These are phyloP conservation scores for Cordyceps javanica DNA, from an alignment of 2,329 filamentous ascomycete species.

Conservation along the genomic window DNA sequence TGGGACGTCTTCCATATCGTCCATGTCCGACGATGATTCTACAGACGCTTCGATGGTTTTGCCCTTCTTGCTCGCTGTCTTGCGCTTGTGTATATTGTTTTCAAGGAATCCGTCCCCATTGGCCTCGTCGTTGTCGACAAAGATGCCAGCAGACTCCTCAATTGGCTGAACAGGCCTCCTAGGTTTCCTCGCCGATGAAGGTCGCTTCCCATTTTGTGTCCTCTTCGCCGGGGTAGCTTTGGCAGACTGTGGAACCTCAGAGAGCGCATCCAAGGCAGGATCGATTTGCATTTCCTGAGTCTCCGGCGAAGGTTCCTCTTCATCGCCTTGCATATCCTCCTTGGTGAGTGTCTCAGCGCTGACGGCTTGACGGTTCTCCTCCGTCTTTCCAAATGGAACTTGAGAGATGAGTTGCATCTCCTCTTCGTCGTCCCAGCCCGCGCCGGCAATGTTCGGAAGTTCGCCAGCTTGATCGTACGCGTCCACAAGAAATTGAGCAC, in stretches of 20 bases:
- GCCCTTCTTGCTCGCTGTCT: too few relatives aligned
- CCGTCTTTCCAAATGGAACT: slow-evolving; percentile 8
- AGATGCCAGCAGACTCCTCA: slow-evolving; percentile 13
- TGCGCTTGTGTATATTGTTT: too few relatives aligned
- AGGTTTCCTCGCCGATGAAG: slow-evolving; percentile 18
- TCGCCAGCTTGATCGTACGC: slow-evolving; percentile 27
- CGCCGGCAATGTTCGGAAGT: slow-evolving; percentile 27
- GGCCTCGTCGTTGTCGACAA: slow-evolving; percentile 12
- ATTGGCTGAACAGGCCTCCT: slow-evolving; percentile 24
- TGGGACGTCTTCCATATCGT: too few relatives aligned
- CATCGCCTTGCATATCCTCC: slow-evolving; percentile 14
- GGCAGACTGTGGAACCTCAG: slow-evolving; percentile 12
- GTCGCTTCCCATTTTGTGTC: slow-evolving; percentile 19
- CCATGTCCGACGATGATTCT: too few relatives aligned
- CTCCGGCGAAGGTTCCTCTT: slow-evolving; percentile 9
- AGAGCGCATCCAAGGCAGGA: slow-evolving; percentile 19
- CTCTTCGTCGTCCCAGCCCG: slow-evolving; percentile 25
- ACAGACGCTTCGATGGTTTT: too few relatives aligned
- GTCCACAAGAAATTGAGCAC: slow-evolving; percentile 29
- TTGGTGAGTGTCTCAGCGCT: slow-evolving; percentile 25
- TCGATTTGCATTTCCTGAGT: slow-evolving; percentile 27
- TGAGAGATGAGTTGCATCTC: slow-evolving; percentile 26
- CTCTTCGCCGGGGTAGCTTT: slow-evolving; percentile 23
- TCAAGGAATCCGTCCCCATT: too few relatives aligned
- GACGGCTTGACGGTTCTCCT: slow-evolving; percentile 14